Evolutionary conservation across 257 asterid genomes (phyloP), one percentile per base, ranked within the genome.

Genomic region (Fraxinus quadrangulata): DNA sequence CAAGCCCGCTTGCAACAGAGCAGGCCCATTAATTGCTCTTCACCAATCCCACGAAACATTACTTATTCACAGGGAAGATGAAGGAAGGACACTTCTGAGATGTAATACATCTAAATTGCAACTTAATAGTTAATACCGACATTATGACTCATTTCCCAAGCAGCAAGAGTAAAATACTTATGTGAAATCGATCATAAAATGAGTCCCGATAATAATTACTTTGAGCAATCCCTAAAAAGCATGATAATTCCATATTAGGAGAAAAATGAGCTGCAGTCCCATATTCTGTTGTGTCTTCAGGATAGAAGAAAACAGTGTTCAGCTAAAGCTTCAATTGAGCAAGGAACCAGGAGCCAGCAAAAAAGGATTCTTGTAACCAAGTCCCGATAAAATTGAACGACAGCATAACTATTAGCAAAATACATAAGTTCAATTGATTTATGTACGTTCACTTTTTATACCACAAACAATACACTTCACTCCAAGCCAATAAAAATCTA

Each of bases 1-100:
- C 14, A 30, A 42, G 67, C 63, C 69, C 69, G 70, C 23, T 71
- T 30, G 31, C 65, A 81, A 82, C 42, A 1, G 14, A 54, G 54
- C 37, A 45, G 77, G 73, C 30, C 78, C 28, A 45, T 12, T 67
- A 69, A 19, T 63, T 59, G 14, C 24, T 13, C 39, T 73, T 63
- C 69, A 63, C 34, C 14, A 47, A 59, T 21, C 56, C 47, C 28
- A 61, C 14, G 8, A 10, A 61, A 61, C 30, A 9, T 8, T 1
- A 61, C 28, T 21, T 23, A 54, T 8, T 30, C 28, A 5, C n/a
- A 56, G 16, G 56, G 16, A 68, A 39, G 31, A 72, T 6, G n/a
- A n/a, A 72, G 75, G 39, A 23, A 54, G 11, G 66, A 56, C 13
- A 8, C 9, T n/a, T 56, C 66, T 56, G 66, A 56, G 28, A 54